phyloP scores from a whole-genome alignment of 2,329 filamentous ascomycete species.

The Aspergillus aculeatus region DNA sequence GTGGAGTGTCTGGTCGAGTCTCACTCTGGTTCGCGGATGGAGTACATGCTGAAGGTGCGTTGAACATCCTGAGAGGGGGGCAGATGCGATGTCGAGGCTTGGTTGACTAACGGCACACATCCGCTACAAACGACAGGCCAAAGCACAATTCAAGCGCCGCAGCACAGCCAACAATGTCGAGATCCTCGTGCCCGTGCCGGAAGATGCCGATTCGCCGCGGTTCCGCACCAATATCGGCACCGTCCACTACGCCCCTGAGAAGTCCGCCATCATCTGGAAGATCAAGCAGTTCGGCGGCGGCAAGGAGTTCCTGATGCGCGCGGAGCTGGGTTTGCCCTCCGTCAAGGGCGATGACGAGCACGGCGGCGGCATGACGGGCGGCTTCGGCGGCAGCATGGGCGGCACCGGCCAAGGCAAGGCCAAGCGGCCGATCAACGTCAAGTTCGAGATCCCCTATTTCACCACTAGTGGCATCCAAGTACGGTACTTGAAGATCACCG shows the following conservation, averaged over 20 bases:
- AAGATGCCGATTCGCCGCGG: conserved; percentile 91
- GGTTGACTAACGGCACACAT: neutral
- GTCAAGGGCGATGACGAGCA: conserved; percentile 94
- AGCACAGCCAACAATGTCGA: conserved; percentile 99
- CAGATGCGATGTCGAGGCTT: no score
- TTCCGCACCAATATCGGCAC: conserved; percentile 97
- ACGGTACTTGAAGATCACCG: conserved; percentile 97
- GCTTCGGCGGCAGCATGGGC: conserved; percentile 95
- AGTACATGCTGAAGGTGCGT: conserved; percentile 90
- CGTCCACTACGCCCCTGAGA: conserved; percentile 96
- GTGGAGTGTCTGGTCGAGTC: conserved; percentile 97
- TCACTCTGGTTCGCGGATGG: conserved; percentile 90
- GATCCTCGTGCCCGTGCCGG: conserved; percentile 93
- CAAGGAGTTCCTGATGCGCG: conserved; percentile 98
- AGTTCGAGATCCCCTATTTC: conserved; percentile 99
- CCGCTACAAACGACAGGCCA: conserved; percentile 54
- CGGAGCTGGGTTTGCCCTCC: conserved; percentile 88
- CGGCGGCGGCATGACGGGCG: conserved; percentile 95
- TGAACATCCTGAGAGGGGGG: no score
- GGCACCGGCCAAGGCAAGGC: conserved; percentile 82
- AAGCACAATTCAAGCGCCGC: conserved; percentile 95
- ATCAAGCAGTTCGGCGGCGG: conserved; percentile 99
- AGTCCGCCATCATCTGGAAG: conserved; percentile 98
- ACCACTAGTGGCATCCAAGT: conserved; percentile 99
- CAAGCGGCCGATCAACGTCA: conserved; percentile 96